Base-by-base conservation (phyloP, 768 basidiomycete genomes). In the Tubosaeta sp. region DNA sequence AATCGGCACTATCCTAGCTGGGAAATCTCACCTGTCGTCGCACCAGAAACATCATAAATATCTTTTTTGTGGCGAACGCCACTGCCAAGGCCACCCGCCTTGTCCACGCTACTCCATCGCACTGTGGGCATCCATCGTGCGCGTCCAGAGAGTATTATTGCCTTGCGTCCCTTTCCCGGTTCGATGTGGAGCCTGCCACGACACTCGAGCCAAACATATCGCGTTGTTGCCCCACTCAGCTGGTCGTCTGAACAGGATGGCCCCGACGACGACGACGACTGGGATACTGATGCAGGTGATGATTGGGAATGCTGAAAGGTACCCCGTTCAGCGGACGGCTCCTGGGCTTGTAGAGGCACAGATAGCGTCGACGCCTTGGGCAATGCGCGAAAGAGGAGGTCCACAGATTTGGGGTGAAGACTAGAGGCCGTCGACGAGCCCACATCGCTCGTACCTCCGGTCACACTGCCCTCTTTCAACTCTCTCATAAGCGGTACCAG, bases 151-250 rank as follows among this genome's bases (percentile, higher is more conserved):
- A 99, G 76, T 31, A 99, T 82, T 62, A 99, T 92, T 2, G 93
- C 91, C 70, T 98, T 96, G 32, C 93, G 75, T 1, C 93, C 93
- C 63, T 97, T 97, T 1, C 93, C 92, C 0, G 92, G 86, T 71
- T 99, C 95, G 49, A 90, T 80, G 60, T 94, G 87, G 35, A 98
- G 76, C 27, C 90, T 76, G 1, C 95, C 95, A n/a, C 86, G 76
- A 44, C 84, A 87, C 65, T 96, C 92, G 14, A 98, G 75, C 95
- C 95, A 99, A 18, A 93, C 78, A 69, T 87, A 94, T 2, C 59
- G 59, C 2, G 74, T 74, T 36, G 39, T 0, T 29, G 48, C 36
- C 18, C 34, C 40, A 10, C 49, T 42, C 56, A 50, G 41, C 3
- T 36, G 2, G 44, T 47, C 39, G 16, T 31, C 39, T 24, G 47